A percentile compares a stretch with the other conserved stretches of the same genome.
These are phyloP conservation scores for Fraxinus latifolia DNA, from an alignment of 305 asterid species.

Conservation along the genomic window DNA sequence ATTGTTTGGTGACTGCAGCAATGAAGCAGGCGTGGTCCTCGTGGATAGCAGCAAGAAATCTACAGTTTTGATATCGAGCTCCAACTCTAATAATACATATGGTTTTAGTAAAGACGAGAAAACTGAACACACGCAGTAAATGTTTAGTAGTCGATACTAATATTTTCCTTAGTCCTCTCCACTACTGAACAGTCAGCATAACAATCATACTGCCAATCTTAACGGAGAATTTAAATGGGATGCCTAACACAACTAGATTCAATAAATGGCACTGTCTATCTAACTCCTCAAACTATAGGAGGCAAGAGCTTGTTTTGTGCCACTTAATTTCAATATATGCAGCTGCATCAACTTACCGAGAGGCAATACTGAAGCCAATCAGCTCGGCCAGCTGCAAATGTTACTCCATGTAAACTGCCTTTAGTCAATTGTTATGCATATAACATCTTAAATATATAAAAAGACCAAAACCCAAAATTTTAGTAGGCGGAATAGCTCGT, in stretches of 20 bases:
- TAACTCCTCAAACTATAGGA: constrained; percentile 15
- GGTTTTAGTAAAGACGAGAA: not conserved
- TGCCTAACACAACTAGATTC: not conserved
- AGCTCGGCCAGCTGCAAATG: constrained; percentile 61
- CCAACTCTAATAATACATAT: not conserved
- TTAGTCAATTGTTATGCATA: not conserved
- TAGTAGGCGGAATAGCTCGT: not conserved
- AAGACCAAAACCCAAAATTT: not conserved
- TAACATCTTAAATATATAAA: not conserved
- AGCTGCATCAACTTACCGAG: constrained; percentile 51
- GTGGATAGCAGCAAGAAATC: constrained; percentile 23
- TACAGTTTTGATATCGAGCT: constrained; percentile 11
- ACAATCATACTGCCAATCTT: not conserved
- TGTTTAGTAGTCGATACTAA: not conserved
- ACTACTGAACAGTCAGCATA: not conserved
- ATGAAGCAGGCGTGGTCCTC: constrained; percentile 3
- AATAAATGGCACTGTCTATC: not conserved
- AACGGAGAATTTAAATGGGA: not conserved
- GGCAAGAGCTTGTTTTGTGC: constrained; percentile 55
- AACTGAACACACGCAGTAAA: not conserved
- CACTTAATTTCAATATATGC: constrained; percentile 32
- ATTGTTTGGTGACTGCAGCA: constrained; percentile 21
- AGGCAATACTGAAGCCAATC: constrained; percentile 48
- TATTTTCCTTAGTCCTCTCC: not conserved
- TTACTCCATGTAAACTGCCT: not conserved